Conservation (phyloP, 352 stramenopile species). For the Plasmopara viticola region DNA sequence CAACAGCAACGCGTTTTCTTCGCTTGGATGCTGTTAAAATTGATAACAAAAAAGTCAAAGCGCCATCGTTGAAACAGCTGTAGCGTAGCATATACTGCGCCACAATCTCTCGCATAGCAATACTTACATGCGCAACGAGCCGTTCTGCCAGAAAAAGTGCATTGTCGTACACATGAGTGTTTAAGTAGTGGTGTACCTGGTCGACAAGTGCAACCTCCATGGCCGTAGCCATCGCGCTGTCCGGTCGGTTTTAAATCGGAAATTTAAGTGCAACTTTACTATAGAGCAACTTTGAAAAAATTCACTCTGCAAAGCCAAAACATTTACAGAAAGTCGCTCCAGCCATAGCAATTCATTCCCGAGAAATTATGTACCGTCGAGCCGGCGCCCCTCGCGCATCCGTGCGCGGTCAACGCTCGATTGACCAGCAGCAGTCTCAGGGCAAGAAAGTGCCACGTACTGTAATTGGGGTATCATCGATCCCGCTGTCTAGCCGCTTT, state of each 20-base stretch:
- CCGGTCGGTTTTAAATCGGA: conserved; percentile 13
- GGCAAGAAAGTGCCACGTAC: conserved; percentile 31
- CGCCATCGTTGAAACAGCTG: conserved; percentile 4
- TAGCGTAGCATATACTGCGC: conserved; percentile 10
- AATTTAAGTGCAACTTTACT: conserved; percentile 7
- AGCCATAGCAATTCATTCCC: not conserved
- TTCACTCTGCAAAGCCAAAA: not conserved
- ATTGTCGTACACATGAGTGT: conserved; percentile 51
- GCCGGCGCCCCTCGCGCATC: conserved; percentile 35
- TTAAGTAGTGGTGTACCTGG: conserved; percentile 49
- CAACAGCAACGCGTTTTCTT: conserved; percentile 51
- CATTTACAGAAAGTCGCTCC: not conserved
- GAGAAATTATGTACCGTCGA: conserved; percentile 25
- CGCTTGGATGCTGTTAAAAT: conserved; percentile 36
- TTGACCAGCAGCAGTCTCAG: conserved; percentile 39
- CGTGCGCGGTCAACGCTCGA: conserved; percentile 53
- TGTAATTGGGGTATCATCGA: conserved; percentile 58
- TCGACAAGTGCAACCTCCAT: conserved; percentile 44
- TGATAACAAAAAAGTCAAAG: conserved; percentile 19
- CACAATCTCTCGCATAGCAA: conserved; percentile 6
- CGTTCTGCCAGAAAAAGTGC: conserved; percentile 78
- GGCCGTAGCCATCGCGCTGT: conserved; percentile 4
- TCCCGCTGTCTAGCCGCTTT: conserved; percentile 76
- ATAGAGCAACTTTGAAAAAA: conserved; percentile 3
- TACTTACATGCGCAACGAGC: conserved; percentile 65